phyloP scores from a whole-genome alignment of 2,329 filamentous ascomycete species.

The Graphiopsis chlorocephala region DNA sequence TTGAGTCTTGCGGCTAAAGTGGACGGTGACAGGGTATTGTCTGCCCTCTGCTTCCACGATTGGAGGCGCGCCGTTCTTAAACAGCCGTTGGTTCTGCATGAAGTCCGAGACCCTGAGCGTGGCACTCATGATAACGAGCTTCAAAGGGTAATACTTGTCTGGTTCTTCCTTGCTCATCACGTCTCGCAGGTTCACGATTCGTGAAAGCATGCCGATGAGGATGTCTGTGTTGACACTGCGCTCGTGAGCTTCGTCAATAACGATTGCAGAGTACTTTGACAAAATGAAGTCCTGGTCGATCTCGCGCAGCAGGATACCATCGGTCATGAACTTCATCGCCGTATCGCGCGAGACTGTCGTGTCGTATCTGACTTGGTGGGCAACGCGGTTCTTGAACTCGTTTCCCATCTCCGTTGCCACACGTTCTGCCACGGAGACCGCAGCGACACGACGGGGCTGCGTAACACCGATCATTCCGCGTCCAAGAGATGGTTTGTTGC shows the following conservation, averaged over 20 bases:
- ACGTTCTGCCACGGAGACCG: constrained; percentile 93
- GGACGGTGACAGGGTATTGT: constrained; percentile 84
- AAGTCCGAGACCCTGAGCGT: constrained; percentile 90
- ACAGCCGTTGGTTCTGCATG: constrained; percentile 77
- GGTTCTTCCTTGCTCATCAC: constrained; percentile 71
- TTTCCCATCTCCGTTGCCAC: constrained; percentile 78
- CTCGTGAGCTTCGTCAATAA: constrained; percentile 97
- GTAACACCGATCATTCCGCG: constrained; percentile 94
- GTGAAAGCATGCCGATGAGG: constrained; percentile 92
- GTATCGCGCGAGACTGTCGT: constrained; percentile 76
- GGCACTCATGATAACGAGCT: constrained; percentile 97
- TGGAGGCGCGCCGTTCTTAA: constrained; percentile 67
- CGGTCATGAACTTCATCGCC: constrained; percentile 97
- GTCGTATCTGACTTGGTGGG: constrained; percentile 92
- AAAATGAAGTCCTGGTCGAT: constrained; percentile 85
- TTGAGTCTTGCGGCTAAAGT: constrained; percentile 80
- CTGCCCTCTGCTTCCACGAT: constrained; percentile 87
- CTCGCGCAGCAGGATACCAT: constrained; percentile 90
- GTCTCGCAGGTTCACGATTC: constrained; percentile 80
- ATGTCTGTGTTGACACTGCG: constrained; percentile 97
- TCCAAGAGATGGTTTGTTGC: constrained; percentile 52
- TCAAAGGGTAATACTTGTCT: constrained; percentile 68
- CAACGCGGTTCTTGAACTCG: constrained; percentile 71
- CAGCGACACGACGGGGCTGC: constrained; percentile 89
- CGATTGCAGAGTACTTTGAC: constrained; percentile 84